Conservation (phyloP, 495 filamentous ascomycete genomes). For the Penicillium coffeae region DNA sequence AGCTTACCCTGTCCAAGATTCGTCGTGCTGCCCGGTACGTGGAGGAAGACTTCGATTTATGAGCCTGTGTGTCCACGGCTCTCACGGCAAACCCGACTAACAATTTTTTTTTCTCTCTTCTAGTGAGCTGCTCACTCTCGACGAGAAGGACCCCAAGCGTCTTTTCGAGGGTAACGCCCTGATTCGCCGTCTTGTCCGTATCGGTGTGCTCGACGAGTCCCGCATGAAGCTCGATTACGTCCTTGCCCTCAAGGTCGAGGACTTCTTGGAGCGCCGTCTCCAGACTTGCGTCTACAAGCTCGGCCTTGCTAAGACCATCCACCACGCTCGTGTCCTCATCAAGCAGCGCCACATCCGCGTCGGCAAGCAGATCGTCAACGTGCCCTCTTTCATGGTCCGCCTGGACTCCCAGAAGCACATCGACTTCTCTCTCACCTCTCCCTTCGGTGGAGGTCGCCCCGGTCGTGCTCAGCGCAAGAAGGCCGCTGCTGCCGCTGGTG, state of each 20-base stretch:
- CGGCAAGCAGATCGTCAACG: constrained; percentile 99
- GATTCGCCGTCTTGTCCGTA: constrained; percentile 98
- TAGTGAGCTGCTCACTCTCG: constrained; percentile 98
- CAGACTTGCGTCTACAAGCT: constrained; percentile 99
- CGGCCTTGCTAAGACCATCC: constrained; percentile 98
- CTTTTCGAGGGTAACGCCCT: constrained; percentile 99
- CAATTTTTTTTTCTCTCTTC: constrained; percentile 1
- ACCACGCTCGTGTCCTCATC: constrained; percentile 99
- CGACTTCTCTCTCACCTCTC: constrained; percentile 95
- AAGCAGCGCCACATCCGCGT: constrained; percentile 99
- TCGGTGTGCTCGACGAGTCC: constrained; percentile 98
- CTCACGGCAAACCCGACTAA: too few relatives aligned
- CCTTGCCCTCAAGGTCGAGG: constrained; percentile 93
- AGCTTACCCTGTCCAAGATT: constrained; percentile 99
- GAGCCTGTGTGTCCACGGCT: too few relatives aligned
- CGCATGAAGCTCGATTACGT: constrained; percentile 99
- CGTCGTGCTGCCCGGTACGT: constrained; percentile 99
- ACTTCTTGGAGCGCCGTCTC: constrained; percentile 99
- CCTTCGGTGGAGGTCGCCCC: constrained; percentile 94
- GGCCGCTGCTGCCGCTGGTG: constrained; percentile 89
- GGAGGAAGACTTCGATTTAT: too few relatives aligned
- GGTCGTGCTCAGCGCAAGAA: constrained; percentile 99
- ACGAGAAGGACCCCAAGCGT: constrained; percentile 99
- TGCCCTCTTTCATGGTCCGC: constrained; percentile 97
- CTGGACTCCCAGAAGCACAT: constrained; percentile 99